Percentiles rank a stretch among this genome's conserved stretches.
phyloP scores from a whole-genome alignment of 495 filamentous ascomycete species.

The Parachaetomium inaequale region DNA sequence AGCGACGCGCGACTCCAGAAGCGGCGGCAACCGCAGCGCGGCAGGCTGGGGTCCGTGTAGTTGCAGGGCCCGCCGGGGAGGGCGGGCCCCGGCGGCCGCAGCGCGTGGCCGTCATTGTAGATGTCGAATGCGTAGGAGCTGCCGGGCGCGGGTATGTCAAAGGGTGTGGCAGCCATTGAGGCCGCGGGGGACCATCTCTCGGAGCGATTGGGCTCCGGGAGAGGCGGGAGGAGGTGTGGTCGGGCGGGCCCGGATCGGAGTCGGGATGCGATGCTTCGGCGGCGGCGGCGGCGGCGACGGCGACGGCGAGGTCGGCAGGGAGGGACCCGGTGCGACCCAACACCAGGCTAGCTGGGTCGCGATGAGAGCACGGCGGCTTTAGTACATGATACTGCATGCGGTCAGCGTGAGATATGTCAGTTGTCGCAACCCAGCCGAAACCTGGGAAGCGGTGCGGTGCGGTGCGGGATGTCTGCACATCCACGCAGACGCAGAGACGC shows the following conservation, averaged over 20 bases:
- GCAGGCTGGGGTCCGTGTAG: constrained; percentile 52
- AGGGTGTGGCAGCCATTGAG: constrained; percentile 50
- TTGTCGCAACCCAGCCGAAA: constrained; percentile 21
- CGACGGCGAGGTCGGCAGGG: background rate
- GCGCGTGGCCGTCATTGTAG: constrained; percentile 41
- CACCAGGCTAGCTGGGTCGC: constrained; percentile 42
- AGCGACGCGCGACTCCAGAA: constrained; percentile 54
- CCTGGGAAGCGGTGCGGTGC: background rate
- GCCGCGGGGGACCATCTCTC: constrained; percentile 31
- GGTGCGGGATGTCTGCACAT: constrained; percentile 8
- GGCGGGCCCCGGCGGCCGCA: constrained; percentile 26
- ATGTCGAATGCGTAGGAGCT: constrained; percentile 47
- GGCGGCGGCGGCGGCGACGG: background rate
- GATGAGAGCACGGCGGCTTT: constrained; percentile 28
- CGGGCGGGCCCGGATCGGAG: constrained; percentile 6
- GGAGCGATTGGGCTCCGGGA: constrained; percentile 13
- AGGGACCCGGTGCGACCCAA: constrained; percentile 27
- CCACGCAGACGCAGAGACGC: background rate
- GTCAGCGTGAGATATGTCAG: constrained; percentile 31
- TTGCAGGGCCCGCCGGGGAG: constrained; percentile 60
- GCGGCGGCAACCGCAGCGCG: constrained; percentile 61
- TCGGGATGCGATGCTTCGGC: constrained; percentile 2
- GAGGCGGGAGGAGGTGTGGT: background rate
- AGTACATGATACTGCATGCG: constrained; percentile 44
- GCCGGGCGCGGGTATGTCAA: constrained; percentile 39